These are phyloP conservation scores for Cenchrus fungigraminus DNA, from an alignment of 176 grass and related monocot species.

Conservation along the genomic window DNA sequence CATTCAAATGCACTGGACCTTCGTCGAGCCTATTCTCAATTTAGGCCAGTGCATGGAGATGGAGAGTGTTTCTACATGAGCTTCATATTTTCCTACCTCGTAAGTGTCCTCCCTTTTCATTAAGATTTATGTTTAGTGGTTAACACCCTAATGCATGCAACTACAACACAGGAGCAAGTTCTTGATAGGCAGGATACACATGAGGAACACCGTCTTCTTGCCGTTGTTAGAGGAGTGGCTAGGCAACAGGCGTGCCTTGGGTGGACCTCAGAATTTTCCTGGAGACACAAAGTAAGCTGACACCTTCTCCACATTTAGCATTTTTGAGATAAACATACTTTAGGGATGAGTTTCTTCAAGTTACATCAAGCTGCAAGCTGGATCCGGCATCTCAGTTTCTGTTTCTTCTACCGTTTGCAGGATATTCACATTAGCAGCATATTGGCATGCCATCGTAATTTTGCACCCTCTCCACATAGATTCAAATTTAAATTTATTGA, in stretches of 20 bases:
- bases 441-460: too few relatives aligned
- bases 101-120: neutral
- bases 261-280: conserved; percentile 21
- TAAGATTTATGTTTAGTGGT: conserved; percentile 15
- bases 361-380: conserved; percentile 13
- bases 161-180: neutral
- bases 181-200: conserved; percentile 19
- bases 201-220: conserved; percentile 16
- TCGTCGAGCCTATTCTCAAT: conserved; percentile 18
- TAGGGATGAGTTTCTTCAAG: conserved; percentile 33
- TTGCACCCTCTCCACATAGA: too few relatives aligned
- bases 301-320: neutral
- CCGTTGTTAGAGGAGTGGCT: conserved; percentile 26
- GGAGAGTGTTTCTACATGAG: conserved; percentile 22
- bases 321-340: conserved; percentile 23
- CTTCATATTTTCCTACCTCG: conserved; percentile 4
- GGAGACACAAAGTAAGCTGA: conserved; percentile 36
- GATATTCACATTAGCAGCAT: too few relatives aligned
- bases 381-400: conserved; percentile 25
- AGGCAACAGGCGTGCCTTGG: neutral
- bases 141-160: conserved; percentile 34
- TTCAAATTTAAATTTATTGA: too few relatives aligned
- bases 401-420: conserved; percentile 35
- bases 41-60: conserved; percentile 15
- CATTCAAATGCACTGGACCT: neutral